Conservation (phyloP, 2,329 filamentous ascomycete species). For the Anthostomella pinea region DNA sequence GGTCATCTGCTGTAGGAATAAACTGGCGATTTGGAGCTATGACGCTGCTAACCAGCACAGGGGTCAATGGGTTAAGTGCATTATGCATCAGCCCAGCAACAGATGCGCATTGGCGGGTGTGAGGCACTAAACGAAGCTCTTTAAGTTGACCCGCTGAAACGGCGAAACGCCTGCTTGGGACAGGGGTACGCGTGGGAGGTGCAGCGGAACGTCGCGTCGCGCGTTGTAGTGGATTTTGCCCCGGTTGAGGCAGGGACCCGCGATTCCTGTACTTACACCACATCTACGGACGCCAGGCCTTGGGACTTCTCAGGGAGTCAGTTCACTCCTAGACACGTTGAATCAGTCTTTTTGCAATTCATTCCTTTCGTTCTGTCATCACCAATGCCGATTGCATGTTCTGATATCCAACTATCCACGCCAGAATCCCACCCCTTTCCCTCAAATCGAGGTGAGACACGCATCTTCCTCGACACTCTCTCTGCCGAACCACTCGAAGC, state of each 20-base stretch:
- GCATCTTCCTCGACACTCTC: too few relatives aligned
- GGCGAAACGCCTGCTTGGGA: slow-evolving; percentile 7
- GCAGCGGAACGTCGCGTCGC: slow-evolving; percentile 13
- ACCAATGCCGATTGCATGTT: slow-evolving; percentile 12
- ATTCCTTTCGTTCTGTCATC: background rate
- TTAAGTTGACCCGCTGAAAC: slow-evolving; percentile 10
- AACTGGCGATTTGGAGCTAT: too few relatives aligned
- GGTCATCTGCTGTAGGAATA: too few relatives aligned
- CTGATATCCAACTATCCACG: slow-evolving; percentile 7
- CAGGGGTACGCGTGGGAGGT: slow-evolving; percentile 27
- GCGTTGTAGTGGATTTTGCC: slow-evolving; percentile 18
- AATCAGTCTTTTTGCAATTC: background rate
- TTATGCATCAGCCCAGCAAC: slow-evolving; percentile 6
- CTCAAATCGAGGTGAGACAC: too few relatives aligned
- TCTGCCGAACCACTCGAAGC: background rate
- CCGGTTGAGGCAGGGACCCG: slow-evolving; percentile 1
- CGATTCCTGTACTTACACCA: background rate
- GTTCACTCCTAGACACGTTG: background rate
- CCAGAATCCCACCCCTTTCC: slow-evolving; percentile 4
- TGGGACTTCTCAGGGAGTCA: too few relatives aligned
- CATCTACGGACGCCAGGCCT: too few relatives aligned
- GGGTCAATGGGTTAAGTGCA: too few relatives aligned
- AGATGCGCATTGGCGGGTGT: background rate
- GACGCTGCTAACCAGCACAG: too few relatives aligned
- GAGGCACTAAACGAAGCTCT: slow-evolving; percentile 10